Evolutionary conservation across 2,329 filamentous ascomycete genomes (phyloP), one percentile per base, ranked within the genome.

Genomic region (Rutstroemia sp.): DNA sequence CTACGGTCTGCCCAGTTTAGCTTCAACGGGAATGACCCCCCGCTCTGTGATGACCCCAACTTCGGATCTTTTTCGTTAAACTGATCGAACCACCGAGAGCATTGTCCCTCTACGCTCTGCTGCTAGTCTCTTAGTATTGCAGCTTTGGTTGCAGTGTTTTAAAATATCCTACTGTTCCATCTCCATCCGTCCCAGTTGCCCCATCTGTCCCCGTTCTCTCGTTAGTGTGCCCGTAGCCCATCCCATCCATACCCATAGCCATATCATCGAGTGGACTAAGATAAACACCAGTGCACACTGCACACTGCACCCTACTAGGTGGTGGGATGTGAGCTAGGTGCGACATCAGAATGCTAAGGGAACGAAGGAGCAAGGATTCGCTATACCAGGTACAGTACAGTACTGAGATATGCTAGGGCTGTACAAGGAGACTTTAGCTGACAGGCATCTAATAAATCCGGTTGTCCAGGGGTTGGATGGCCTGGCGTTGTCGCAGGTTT

Each of bases 361-460:
- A 34, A 34, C 30, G 30, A 34, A 34, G 56, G 52, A 45, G 30
- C 51, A 63, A 60, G 60, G 64, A 59, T 58, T 62, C 56, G 30
- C 59, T 59, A 58, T 52, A 39, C 48, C 41, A 56, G 54, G 54
- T 27, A 27, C 25, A 27, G 25, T 27, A 27, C 25, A 27, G 25
- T 27, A 46, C 39, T 21, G 45, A 61, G 58, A 58, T 59, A 55
- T 62, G 57, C 62, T 60, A 67, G 64, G 64, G 63, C 64, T 66
- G 62, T 59, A 61, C 56, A 62, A 61, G 60, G 60, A 57, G 30
- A 34, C 46, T 61, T 52, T 59, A 62, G 63, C 60, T 66, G 63
- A 66, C 64, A 63, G 62, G 64, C 64, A 65, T 66, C 59, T 58
- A 63, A 61, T 60, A 63, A 61, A 60, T 59, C 59, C 63, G 59